Base-by-base conservation (phyloP, 495 filamentous ascomycete species). In the Melanomma pulvis-pyrius region DNA sequence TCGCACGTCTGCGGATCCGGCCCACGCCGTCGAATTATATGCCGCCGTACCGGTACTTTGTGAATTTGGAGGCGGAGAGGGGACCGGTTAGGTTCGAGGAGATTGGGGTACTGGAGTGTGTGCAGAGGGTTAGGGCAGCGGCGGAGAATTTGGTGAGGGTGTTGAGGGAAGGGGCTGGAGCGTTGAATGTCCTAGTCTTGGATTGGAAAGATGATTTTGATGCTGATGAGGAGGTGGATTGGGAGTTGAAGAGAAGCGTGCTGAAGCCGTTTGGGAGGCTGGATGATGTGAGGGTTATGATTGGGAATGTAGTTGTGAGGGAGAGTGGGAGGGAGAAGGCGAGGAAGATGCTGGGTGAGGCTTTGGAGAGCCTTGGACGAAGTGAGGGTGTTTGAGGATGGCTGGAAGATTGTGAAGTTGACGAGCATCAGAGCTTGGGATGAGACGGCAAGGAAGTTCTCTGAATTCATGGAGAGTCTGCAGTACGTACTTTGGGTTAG, bases 151-250 rank as follows among this genome's bases (percentile, higher is more conserved):
- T 61, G 59, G 59, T 49, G 15, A 22, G 30, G 2, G 46, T 52
- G 3, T 25, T 52, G 30, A 21, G 7, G 46, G 32, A 61, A 25
- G 25, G 26, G 2, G 59, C 59, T 1, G 39, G 21, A 24, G 17
- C 8, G 4, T 28, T 61, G 46, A 28, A 34, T 2, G 41, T 22
- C 46, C 19, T 61, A 26, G 17, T 34, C 13, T 5, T 61, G 1
- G 59, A 50, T 34, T 61, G 59, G 59, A 32, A 29, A 9, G 59
- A 61, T 22, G 47, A 39, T 22, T 34, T 61, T 61, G 29, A 58
- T 28, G 32, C 52, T 61, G 29, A 58, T 28, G 32, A 60, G 22
- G 28, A 36, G 25, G 30, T 3, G 17, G 13, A 39, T 29, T 52
- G 39, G 59, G 26, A 36, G 5, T 26, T 52, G 24, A 61, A 41